Conservation (phyloP, 805 yeast genomes). For the Metschnikowia lachancei region DNA sequence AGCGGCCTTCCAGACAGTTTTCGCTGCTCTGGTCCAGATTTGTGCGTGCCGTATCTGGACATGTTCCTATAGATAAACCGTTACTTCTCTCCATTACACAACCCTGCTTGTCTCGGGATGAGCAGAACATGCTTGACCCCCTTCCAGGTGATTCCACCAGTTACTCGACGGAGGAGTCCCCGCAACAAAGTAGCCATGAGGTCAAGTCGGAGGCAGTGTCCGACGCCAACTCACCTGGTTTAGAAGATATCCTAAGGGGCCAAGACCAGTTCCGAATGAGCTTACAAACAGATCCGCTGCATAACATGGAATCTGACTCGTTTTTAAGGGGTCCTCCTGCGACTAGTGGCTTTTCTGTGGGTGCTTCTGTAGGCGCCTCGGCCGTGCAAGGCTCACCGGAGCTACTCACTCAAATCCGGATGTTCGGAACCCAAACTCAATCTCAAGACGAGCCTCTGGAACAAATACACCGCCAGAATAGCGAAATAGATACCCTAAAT, state of each 20-base stretch:
- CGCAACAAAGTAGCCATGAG: neutral
- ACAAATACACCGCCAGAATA: too few species aligned
- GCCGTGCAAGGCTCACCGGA: slow-evolving; percentile 2
- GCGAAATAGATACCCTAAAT: too few species aligned
- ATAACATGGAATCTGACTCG: too few species aligned
- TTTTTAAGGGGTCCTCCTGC: neutral
- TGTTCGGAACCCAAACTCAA: neutral
- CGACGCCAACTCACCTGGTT: too few species aligned
- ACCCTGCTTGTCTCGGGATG: neutral
- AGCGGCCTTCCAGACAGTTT: neutral
- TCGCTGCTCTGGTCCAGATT: slow-evolving; percentile 9
- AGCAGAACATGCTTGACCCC: neutral
- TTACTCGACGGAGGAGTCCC: slow-evolving; percentile 10
- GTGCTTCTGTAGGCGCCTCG: neutral
- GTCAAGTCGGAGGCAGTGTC: neutral
- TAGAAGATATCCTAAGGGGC: too few species aligned
- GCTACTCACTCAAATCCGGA: slow-evolving; percentile 12
- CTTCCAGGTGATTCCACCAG: slow-evolving; percentile 6
- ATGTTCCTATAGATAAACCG: neutral
- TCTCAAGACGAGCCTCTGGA: neutral
- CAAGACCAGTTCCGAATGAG: too few species aligned
- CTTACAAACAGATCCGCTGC: too few species aligned
- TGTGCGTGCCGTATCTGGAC: neutral
- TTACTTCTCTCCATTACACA: slow-evolving; percentile 3
- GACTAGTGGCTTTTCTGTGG: neutral